Evolutionary conservation across 345 rosid species (phyloP), one percentile per base, ranked within the genome.

Genomic region (Excoecaria agallocha): DNA sequence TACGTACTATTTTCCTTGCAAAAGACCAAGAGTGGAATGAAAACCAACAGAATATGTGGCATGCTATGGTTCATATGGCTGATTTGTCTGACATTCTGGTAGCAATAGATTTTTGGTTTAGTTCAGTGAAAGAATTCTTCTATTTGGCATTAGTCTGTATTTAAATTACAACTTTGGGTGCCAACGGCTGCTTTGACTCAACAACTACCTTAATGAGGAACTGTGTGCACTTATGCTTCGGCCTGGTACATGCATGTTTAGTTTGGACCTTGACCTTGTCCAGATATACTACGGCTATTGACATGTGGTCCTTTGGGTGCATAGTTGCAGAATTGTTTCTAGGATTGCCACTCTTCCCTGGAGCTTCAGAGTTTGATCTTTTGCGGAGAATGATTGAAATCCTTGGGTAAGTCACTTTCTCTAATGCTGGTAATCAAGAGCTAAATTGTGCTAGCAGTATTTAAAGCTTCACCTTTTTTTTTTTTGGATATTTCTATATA

Each of bases 271-370:
- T 93, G 81, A 89, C 84, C 58, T 69, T 69, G 78, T 66, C 45
- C 72, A 96, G 99, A 93, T 96, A 96, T 84, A 88, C 97, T 45
- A 93, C 98, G 10, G 91, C 93, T 78, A 93, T 93, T 70, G 99
- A 95, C 84, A 95, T 95, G 99, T 95, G 98, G 99, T 95, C 99
- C 82, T 89, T 93, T 75, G 99, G 99, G 57, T 95, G 99, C 89
- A 91, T 95, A 79, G 99, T 95, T 3, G 99, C 99, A n/a, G 99
- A 95, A 80, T 83, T 95, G 74, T 95, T 91, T 86, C 90, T 95
- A 73, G 99, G 99, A 75, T 82, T 93, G 85, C 99, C 99, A 6
- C 86, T 95, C 56, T 95, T 95, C 81, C 98, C 99, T 57, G 99
- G 99, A 83, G 97, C 94, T 77, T 95, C 99, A 77, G 99, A 95